Evolutionary conservation across 1,139 yeast genomes (phyloP).

Genomic region (Casaregolazyma suthepensis): DNA sequence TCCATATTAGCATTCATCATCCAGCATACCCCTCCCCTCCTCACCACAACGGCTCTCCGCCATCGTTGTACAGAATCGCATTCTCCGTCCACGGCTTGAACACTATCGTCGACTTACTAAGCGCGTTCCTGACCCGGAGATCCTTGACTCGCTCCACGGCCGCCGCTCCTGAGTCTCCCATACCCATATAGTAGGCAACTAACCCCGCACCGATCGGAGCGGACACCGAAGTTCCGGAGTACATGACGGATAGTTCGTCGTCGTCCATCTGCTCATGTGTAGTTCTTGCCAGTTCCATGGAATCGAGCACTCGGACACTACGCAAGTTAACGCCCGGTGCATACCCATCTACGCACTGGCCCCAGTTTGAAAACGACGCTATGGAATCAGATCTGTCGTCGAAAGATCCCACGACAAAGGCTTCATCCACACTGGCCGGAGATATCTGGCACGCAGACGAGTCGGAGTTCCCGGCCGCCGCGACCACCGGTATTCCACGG

Average conservation of each 20-base stretch:
- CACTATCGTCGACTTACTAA: conserved; percentile 28
- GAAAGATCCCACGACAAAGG: conserved; percentile 81
- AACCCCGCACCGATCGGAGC: conserved; percentile 76
- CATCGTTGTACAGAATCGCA: conserved; percentile 37
- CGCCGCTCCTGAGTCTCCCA: conserved; percentile 48
- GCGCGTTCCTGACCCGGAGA: conserved; percentile 19
- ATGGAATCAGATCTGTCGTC: conserved; percentile 64
- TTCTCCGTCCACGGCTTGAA: conserved; percentile 37
- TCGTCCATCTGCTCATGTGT: conserved; percentile 11
- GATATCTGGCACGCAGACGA: conserved; percentile 71
- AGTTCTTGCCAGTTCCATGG: too few species aligned
- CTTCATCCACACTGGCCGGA: conserved; percentile 69
- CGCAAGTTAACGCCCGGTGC: conserved; percentile 72
- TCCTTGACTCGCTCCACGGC: conserved; percentile 30
- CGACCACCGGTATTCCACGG: conserved; percentile 72
- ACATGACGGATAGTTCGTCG: conserved; percentile 33
- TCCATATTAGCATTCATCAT: neutral
- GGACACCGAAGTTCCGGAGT: conserved; percentile 88
- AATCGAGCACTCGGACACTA: conserved; percentile 31
- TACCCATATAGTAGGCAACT: conserved; percentile 56
- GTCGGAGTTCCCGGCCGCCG: conserved; percentile 83
- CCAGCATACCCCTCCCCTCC: neutral
- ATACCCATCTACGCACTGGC: conserved; percentile 75
- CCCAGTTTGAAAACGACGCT: conserved; percentile 83
- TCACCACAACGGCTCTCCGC: conserved; percentile 36